A percentile compares a stretch with the other conserved stretches of the same genome.
Evolutionary conservation across 352 stramenopile species (phyloP).

Genomic region (Blastocystis sp.): DNA sequence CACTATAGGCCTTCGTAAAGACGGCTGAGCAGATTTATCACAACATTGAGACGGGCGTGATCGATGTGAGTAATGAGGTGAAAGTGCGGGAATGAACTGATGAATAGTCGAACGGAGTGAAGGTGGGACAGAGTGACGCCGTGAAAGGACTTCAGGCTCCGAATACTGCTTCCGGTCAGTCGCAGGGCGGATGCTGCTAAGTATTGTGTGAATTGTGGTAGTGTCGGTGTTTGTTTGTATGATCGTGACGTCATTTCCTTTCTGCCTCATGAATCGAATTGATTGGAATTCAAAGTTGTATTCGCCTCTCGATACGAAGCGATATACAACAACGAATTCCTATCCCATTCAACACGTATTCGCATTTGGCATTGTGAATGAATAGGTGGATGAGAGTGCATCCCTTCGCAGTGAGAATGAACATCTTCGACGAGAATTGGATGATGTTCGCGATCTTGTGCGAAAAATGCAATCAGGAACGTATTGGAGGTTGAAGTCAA

Average conservation of each 20-base stretch:
- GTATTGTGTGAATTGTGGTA: slow-evolving; percentile 21
- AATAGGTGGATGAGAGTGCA: neutral
- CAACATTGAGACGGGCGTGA: slow-evolving; percentile 83
- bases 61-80: slow-evolving; percentile 82
- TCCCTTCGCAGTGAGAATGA: slow-evolving; percentile 16
- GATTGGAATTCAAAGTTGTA: neutral
- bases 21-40: slow-evolving; percentile 86
- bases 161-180: neutral
- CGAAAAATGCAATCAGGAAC: neutral
- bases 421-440: neutral
- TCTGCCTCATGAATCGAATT: neutral
- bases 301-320: neutral
- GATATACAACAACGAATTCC: neutral
- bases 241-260: neutral
- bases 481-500: neutral
- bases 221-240: neutral
- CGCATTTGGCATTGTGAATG: neutral
- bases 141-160: slow-evolving; percentile 50
- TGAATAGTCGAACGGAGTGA: slow-evolving; percentile 44
- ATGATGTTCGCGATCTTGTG: neutral
- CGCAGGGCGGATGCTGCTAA: slow-evolving; percentile 37
- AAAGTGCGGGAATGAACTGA: neutral
- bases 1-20: slow-evolving; percentile 78
- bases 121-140: slow-evolving; percentile 41
- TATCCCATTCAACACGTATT: neutral